Base-by-base conservation (phyloP, 2,329 filamentous ascomycete genomes). In the Trichoderma gracile region DNA sequence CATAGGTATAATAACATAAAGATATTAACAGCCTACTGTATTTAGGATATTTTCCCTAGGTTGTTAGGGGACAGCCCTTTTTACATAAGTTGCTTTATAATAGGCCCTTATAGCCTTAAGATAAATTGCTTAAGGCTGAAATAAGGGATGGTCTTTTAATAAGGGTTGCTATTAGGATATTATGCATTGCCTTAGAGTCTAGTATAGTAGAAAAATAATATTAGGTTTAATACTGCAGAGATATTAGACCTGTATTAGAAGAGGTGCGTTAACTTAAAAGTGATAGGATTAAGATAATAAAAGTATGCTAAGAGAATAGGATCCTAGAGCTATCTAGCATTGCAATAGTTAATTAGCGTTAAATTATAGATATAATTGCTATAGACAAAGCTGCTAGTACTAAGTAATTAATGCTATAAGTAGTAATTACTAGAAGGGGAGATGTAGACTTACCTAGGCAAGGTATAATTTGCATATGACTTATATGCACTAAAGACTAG, bases 401-500 rank as follows among this genome's bases (percentile, higher is more conserved):
- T 21, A 21, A 5, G 14, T 7, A 38, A 30, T 30, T 2, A 1
- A 42, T 2, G 33, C 12, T 38, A 14, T 12, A 14, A 55, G 4
- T n/a, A 19, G n/a, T 6, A n/a, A 21, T 17, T 2, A 17, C 19
- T 12, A 1, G n/a, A 14, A n/a, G 9, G 7, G 10, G 12, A 30
- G 9, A 38, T 30, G 7, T 5, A 3, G 15, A 42, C 57, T 60
- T 17, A 60, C 57, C 57, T 46, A 10, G 46, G 27, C 5, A 46
- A 50, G 3, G 57, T 46, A 38, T 60, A 60, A 43, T 60, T 60
- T 4, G 57, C 57, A n/a, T 60, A 46, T 33, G 57, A 60, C 8
- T 46, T 46, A 17, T 60, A 60, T 43, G 57, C 57, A 17, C 57
- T 60, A 1, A 30, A 60, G 17, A 60, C 57, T 27, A 60, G 12